phyloP scores from a whole-genome alignment of 2,329 filamentous ascomycete genomes.

The Chrysoporthe deuterocubensis region DNA sequence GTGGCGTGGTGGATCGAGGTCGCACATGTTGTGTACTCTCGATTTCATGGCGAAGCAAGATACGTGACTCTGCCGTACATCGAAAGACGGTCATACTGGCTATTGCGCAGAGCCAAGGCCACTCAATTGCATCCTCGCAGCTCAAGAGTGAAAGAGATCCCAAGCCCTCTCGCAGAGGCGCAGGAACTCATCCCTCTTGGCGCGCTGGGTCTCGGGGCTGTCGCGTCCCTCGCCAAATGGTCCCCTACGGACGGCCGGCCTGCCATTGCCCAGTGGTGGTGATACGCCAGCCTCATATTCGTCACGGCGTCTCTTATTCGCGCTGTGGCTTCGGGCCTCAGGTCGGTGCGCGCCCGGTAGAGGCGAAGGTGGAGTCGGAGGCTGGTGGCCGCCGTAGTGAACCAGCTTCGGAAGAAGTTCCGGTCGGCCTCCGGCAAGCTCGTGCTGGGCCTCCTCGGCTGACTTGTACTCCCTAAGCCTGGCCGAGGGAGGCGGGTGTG shows the following conservation, averaged over 20 bases:
- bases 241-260: conserved; percentile 62
- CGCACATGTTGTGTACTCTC: conserved; percentile 15
- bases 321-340: conserved; percentile 61
- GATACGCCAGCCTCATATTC: conserved; percentile 95
- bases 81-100: neutral
- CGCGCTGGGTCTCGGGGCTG: conserved; percentile 78
- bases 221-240: conserved; percentile 83
- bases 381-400: conserved; percentile 93
- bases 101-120: neutral
- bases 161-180: conserved; percentile 85
- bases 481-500: conserved; percentile 56
- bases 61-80: neutral
- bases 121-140: neutral
- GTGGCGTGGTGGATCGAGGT: conserved; percentile 11
- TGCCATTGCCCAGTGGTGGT: conserved; percentile 79
- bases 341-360: conserved; percentile 54
- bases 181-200: conserved; percentile 93
- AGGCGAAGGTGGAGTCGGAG: conserved; percentile 87
- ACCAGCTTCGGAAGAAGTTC: conserved; percentile 92
- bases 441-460: conserved; percentile 91
- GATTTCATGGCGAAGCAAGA: neutral
- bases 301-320: conserved; percentile 72
- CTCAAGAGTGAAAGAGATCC: conserved; percentile 94
- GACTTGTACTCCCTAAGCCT: conserved; percentile 89
- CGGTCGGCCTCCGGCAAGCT: conserved; percentile 86